Evolutionary conservation across 108 stramenopile species (phyloP).

Genomic region (Skeletonema menzelii): DNA sequence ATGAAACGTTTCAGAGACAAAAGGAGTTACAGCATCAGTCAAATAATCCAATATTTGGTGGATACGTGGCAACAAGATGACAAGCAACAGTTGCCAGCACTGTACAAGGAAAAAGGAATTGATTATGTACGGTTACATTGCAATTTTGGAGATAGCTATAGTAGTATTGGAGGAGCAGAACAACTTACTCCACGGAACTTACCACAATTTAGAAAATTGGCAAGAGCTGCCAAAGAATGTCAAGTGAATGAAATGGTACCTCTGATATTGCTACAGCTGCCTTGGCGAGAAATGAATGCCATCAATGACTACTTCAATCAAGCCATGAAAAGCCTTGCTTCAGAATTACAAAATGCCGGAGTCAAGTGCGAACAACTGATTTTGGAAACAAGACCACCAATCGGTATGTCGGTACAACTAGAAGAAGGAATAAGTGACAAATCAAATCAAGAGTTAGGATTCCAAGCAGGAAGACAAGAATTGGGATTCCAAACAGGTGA

Average conservation of each 20-base stretch:
- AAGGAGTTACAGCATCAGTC: neutral
- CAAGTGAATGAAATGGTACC: neutral
- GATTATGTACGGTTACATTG: slow-evolving; percentile 16
- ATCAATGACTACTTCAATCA: neutral
- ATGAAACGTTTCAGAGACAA: neutral
- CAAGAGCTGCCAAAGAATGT: neutral
- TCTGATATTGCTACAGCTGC: neutral
- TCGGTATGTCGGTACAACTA: slow-evolving; percentile 17
- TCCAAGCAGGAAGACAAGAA: too few relatives aligned
- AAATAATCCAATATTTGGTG: slow-evolving; percentile 11
- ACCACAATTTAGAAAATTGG: slow-evolving; percentile 3
- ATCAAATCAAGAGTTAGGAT: neutral
- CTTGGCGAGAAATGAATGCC: neutral
- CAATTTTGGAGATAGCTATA: neutral
- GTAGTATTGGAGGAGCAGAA: neutral
- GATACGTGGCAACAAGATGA: neutral
- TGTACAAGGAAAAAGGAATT: slow-evolving; percentile 6
- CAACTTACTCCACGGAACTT: neutral
- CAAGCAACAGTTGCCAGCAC: neutral
- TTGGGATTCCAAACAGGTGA: neutral
- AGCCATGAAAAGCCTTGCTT: slow-evolving; percentile 1
- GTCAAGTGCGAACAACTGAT: neutral
- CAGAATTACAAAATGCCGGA: neutral
- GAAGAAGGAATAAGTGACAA: neutral
- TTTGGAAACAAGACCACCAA: slow-evolving; percentile 23